Conservation (phyloP, 768 basidiomycete species). For the Leccinum rimulosum region DNA sequence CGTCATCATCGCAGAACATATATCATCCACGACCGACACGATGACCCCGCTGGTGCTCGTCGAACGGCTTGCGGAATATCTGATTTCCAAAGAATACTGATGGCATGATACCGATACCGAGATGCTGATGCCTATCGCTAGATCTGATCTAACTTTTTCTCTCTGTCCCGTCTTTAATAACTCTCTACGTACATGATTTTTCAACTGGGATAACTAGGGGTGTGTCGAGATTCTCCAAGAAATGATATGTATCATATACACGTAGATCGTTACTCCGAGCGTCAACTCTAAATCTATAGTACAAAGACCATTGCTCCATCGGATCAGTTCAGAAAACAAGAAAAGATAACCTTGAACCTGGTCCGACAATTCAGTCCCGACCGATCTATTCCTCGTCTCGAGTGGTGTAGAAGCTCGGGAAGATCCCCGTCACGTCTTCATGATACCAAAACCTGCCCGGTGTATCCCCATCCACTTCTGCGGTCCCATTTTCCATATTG, state of each 20-base stretch:
- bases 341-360: neutral
- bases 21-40: conserved; percentile 1
- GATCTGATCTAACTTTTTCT: neutral
- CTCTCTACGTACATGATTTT: neutral
- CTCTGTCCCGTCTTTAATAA: neutral
- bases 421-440: conserved; percentile 49
- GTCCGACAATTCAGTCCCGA: neutral
- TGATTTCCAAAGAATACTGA: conserved; percentile 24
- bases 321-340: neutral
- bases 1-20: conserved; percentile 27
- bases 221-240: neutral
- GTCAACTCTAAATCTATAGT: neutral
- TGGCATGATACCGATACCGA: neutral
- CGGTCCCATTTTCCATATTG: neutral
- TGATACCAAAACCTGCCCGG: conserved; percentile 52
- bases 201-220: neutral
- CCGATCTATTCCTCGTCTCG: conserved; percentile 3
- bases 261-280: neutral
- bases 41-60: conserved; percentile 16
- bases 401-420: conserved; percentile 52
- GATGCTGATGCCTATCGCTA: neutral
- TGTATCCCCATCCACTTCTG: neutral
- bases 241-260: neutral
- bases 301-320: neutral
- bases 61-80: conserved; percentile 22